Conservation (phyloP, 2,329 filamentous ascomycete species). For the Madurella fahalii region DNA sequence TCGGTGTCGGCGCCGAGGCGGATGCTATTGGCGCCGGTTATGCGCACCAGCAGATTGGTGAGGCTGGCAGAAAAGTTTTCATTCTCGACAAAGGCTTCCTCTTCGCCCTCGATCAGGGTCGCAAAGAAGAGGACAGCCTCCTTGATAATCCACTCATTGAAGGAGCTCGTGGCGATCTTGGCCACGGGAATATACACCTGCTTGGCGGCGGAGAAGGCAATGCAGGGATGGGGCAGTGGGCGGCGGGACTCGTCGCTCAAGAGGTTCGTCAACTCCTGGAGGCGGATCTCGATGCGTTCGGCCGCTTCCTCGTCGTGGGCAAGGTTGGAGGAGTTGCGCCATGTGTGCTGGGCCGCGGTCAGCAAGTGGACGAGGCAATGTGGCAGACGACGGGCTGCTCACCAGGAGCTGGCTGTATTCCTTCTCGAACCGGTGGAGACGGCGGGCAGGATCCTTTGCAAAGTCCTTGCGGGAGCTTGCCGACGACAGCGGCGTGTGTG, state of each 20-base stretch:
- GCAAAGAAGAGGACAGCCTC: conserved; percentile 85
- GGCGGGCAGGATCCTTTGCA: conserved; percentile 59
- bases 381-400: conserved; percentile 24
- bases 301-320: conserved; percentile 57
- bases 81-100: conserved; percentile 90
- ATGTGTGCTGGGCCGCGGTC: conserved; percentile 44
- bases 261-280: conserved; percentile 64
- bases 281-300: conserved; percentile 57
- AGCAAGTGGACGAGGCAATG: not conserved
- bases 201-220: conserved; percentile 77
- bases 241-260: conserved; percentile 86
- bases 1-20: conserved; percentile 77
- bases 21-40: conserved; percentile 69
- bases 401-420: conserved; percentile 62
- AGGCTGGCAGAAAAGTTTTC: conserved; percentile 79
- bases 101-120: conserved; percentile 90
- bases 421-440: conserved; percentile 63
- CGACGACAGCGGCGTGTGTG: conserved; percentile 55
- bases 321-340: conserved; percentile 59
- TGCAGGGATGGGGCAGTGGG: conserved; percentile 85
- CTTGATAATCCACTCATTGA: conserved; percentile 80
- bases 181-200: conserved; percentile 87
- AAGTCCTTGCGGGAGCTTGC: conserved; percentile 54
- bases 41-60: conserved; percentile 78
- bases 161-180: conserved; percentile 80